Percentiles rank a stretch among this genome's conserved stretches.
Conservation (phyloP, 345 rosid genomes). For the Populus simonii region DNA sequence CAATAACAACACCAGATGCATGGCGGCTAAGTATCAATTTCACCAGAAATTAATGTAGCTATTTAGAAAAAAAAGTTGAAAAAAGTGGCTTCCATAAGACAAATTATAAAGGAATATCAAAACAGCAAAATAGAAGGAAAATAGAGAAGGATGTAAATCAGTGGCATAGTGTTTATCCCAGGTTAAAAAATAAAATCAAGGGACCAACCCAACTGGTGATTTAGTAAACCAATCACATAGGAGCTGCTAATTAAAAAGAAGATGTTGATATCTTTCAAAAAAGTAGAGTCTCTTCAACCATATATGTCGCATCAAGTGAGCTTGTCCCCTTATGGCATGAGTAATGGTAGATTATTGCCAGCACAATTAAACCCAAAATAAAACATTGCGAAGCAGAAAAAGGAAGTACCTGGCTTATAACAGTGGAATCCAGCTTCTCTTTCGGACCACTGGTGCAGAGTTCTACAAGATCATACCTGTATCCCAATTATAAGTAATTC, state of each 20-base stretch:
- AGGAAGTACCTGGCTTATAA: constrained; percentile 80
- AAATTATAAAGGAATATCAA: no score
- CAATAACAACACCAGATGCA: neutral
- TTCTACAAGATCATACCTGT: constrained; percentile 91
- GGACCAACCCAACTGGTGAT: neutral
- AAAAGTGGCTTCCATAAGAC: no score
- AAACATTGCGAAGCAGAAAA: constrained; percentile 3
- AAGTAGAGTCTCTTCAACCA: neutral
- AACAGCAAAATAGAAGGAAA: no score
- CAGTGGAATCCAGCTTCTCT: constrained; percentile 91
- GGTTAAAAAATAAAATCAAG: neutral
- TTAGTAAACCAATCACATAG: neutral
- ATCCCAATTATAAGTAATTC: constrained; percentile 1
- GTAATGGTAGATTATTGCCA: neutral
- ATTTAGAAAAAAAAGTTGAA: neutral
- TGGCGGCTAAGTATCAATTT: neutral
- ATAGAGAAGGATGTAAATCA: neutral
- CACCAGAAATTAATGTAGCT: neutral
- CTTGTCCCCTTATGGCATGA: neutral
- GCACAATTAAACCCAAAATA: neutral
- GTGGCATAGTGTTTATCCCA: neutral
- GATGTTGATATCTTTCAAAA: neutral
- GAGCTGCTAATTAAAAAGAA: neutral
- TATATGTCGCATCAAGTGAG: neutral
- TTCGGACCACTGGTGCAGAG: constrained; percentile 87